Base-by-base conservation (phyloP, 2,329 filamentous ascomycete species). In the Lasiodiplodia citricola region DNA sequence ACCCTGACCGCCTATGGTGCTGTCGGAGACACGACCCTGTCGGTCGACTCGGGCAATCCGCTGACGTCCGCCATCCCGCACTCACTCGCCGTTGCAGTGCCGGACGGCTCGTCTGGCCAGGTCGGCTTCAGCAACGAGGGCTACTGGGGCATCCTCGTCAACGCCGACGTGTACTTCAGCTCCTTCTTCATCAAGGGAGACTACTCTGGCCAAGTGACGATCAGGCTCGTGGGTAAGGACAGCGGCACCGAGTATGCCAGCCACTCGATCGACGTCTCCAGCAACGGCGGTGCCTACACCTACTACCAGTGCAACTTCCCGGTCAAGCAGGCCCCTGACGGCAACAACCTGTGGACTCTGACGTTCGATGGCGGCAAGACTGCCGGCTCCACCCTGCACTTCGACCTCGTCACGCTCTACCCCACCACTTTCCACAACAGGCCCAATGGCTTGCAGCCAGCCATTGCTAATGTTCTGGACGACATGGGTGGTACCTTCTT, bases 401-500 rank as follows among this genome's bases (percentile, higher is more conserved):
- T 71, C 47, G 64, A 67, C 11, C 60, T 71, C 5, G 25, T 71
- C 2, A 54, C 47, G 11, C 37, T 71, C 28, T 71, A 68, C n/a
- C 63, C 68, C 16, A 66, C 70, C 4, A 70, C 70, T 8, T 71
- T 68, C 55, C 65, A 71, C 13, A 31, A 41, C 10, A 52, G 69
- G 31, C 18, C 51, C 1, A 70, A 70, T 31, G 69, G 69, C 6
- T 14, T 70, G n/a, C 51, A 64, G 23, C 66, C 58, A 2, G 31
- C n/a, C 4, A 31, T 68, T 57, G 67, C 67, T 5, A 64, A 68
- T 37, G 60, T 58, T n/a, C n/a, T 68, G 41, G 28, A 58, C 16
- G 58, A 68, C 4, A 50, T 68, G 51, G 67, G 67, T 7, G 67
- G 16, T 0, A 84, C n/a, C 0, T 86, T 91, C 72, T 83, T 92